These are phyloP conservation scores for Hura crepitans DNA, from an alignment of 441 rosid species.

Conservation along the genomic window DNA sequence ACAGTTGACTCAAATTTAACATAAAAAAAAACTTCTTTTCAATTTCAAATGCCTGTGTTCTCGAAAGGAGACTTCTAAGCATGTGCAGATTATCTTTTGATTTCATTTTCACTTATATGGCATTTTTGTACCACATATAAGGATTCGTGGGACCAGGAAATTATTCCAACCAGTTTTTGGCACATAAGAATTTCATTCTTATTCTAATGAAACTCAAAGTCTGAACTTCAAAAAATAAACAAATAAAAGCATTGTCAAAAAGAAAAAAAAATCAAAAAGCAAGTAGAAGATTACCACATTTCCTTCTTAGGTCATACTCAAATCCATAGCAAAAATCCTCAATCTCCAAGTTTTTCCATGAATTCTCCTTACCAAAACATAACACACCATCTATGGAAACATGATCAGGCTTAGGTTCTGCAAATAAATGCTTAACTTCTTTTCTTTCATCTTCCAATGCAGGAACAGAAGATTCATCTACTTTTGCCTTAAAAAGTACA, in stretches of 20 bases:
- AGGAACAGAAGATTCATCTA: constrained; percentile 38
- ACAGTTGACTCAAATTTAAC: neutral
- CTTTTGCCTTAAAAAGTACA: constrained; percentile 34
- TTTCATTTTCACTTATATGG: neutral
- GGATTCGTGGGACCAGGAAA: neutral
- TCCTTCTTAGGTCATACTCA: constrained; percentile 40
- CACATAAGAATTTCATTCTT: neutral
- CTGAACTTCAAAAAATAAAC: too few relatives aligned
- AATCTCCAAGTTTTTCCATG: constrained; percentile 38
- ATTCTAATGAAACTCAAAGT: neutral
- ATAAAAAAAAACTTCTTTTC: neutral
- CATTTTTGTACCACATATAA: neutral
- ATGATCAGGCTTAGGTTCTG: constrained; percentile 51
- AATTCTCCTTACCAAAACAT: constrained; percentile 44
- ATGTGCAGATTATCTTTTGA: neutral
- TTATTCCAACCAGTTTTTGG: neutral
- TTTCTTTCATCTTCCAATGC: constrained; percentile 40
- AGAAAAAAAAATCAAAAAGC: constrained; percentile 3
- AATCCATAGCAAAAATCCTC: constrained; percentile 45
- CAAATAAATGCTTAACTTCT: constrained; percentile 41
- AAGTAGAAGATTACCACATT: constrained; percentile 35
- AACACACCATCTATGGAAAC: constrained; percentile 45
- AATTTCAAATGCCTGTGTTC: neutral
- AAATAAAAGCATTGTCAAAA: constrained; percentile 15
- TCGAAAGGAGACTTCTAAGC: neutral